A percentile compares a stretch with the other conserved stretches of the same genome.
These are phyloP conservation scores for Falciphora oryzae DNA, from an alignment of 2,329 filamentous ascomycete species.

Conservation along the genomic window DNA sequence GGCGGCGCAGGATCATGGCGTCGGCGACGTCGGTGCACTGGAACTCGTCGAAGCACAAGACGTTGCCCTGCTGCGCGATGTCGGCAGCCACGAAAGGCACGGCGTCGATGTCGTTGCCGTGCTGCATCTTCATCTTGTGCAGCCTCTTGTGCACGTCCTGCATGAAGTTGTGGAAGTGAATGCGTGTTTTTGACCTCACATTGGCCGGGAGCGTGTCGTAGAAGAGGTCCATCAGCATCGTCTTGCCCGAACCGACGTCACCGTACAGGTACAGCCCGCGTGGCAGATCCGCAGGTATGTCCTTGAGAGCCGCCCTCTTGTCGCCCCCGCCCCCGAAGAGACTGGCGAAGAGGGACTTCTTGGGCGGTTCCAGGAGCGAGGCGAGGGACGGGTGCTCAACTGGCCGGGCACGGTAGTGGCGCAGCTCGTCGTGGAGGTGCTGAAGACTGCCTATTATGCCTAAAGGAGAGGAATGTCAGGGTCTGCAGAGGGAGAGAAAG, in stretches of 20 bases:
- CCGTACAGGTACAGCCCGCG: conserved; percentile 92
- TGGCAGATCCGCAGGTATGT: conserved; percentile 68
- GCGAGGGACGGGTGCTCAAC: conserved; percentile 75
- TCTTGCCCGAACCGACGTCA: conserved; percentile 96
- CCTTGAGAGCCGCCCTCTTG: conserved; percentile 11
- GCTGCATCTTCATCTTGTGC: conserved; percentile 81
- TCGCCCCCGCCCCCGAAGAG: conserved; percentile 44
- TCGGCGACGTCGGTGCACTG: conserved; percentile 98
- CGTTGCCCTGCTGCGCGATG: conserved; percentile 76
- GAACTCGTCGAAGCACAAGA: conserved; percentile 97
- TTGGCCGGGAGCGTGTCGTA: conserved; percentile 82
- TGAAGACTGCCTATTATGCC: conserved; percentile 87
- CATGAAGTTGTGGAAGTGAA: conserved; percentile 99
- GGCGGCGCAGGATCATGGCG: conserved; percentile 88
- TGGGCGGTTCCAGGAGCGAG: conserved; percentile 47
- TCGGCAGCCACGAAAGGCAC: conserved; percentile 92
- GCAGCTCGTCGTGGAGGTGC: conserved; percentile 78
- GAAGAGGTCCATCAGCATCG: conserved; percentile 99
- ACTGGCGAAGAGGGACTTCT: conserved; percentile 52
- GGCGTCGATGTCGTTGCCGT: conserved; percentile 85
- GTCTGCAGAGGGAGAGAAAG: neutral
- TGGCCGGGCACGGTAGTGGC: conserved; percentile 64
- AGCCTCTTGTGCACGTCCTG: conserved; percentile 90
- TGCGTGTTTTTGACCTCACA: conserved; percentile 78
- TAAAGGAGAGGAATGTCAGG: conserved; percentile 25